Base-by-base conservation (phyloP, 225 moss, liverwort and hornwort species). In the Sphagnum contortum region DNA sequence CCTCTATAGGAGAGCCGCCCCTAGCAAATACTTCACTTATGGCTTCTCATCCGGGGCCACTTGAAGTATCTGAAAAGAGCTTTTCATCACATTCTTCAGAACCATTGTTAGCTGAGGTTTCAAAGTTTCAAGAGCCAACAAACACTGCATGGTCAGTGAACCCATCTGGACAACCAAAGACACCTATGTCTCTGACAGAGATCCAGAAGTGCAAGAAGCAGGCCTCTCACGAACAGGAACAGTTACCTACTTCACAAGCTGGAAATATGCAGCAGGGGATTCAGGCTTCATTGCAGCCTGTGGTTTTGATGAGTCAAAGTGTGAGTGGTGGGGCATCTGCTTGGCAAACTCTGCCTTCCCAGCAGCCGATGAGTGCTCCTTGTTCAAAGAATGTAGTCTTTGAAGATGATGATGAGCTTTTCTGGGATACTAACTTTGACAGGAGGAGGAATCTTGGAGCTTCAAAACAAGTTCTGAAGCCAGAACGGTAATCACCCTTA, bases 191-290 rank as follows among this genome's bases (percentile, higher is more conserved):
- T 70, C 64, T 98, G 68, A 98, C 91, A 85, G 98, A 98, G 68
- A 98, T 98, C 62, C 98, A 98, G 66, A 91, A 98, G 82, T 78
- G 79, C 55, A 93, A 98, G 72, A 83, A 82, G 67, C 83, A 85
- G 65, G 88, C 85, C 68, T 88, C 87, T 48, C 92, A 96, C 73
- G 95, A 92, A 74, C 92, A 88, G 78, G 98, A 91, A 60, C 76
- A 83, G 71, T 90, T 87, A 61, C 67, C 80, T 45, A 66, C 78
- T 67, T 67, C 79, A 6, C 89, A 89, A 72, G 85, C 81, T 3
- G 69, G 78, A 4, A 54, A 79, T 62, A 67, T 71, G 48, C 63
- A 71, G 64, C 80, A 73, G 57, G 49, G 71, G 0, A 65, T 73
- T 58, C 58, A 71, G 69, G 77, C 89, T 29, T 70, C 86, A 29